phyloP scores from a whole-genome alignment of 2,329 filamentous ascomycete species.

The Aspergillus fijiensis region DNA sequence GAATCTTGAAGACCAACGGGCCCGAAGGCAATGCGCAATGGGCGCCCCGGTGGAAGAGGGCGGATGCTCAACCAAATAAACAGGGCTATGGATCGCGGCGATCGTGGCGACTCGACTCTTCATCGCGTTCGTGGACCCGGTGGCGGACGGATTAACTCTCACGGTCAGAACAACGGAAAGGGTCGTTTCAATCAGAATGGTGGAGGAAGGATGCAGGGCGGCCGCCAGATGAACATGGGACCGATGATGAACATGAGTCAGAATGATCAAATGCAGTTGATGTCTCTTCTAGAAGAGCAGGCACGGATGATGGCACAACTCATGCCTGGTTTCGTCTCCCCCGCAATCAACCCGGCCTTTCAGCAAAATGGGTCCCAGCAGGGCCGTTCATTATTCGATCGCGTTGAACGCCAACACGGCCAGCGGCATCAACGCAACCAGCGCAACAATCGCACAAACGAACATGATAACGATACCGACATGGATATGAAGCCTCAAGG shows the following conservation, averaged over 20 bases:
- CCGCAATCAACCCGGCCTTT: conserved; percentile 56
- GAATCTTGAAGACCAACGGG: conserved; percentile 71
- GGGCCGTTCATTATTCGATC: conserved; percentile 70
- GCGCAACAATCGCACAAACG: conserved; percentile 24
- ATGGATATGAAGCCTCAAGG: conserved; percentile 43
- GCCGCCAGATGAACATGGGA: conserved; percentile 48
- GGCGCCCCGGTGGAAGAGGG: conserved; percentile 65
- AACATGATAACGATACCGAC: conserved; percentile 31
- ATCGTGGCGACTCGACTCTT: conserved; percentile 73
- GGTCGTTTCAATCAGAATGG: conserved; percentile 58
- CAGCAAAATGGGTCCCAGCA: conserved; percentile 47
- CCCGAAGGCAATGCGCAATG: conserved; percentile 89
- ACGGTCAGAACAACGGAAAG: conserved; percentile 67
- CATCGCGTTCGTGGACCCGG: conserved; percentile 76
- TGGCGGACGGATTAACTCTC: conserved; percentile 77
- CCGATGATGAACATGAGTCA: conserved; percentile 57
- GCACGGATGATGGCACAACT: conserved; percentile 80
- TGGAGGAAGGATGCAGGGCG: conserved; percentile 45
- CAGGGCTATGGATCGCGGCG: conserved; percentile 76
- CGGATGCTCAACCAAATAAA: conserved; percentile 83
- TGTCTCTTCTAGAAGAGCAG: conserved; percentile 80
- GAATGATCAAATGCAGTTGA: conserved; percentile 71
- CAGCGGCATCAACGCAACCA: conserved; percentile 56
- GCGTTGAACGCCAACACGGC: conserved; percentile 54
- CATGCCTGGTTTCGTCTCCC: conserved; percentile 56